Evolutionary conservation across 768 basidiomycete genomes (phyloP).

Genomic region (Leccinum subtestaceum): DNA sequence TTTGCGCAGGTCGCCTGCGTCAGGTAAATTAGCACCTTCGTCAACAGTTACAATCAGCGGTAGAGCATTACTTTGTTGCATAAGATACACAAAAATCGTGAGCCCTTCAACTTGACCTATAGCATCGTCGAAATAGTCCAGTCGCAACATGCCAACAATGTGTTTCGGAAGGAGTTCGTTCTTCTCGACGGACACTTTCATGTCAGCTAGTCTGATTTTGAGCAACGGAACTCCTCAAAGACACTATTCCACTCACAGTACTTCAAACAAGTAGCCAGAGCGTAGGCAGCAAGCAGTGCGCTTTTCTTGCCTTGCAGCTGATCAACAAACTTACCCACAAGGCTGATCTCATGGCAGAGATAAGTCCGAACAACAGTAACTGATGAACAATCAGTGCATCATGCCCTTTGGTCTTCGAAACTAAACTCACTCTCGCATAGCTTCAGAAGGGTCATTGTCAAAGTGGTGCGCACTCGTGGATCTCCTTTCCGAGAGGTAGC

Average conservation of each 20-base stretch:
- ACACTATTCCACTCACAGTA: constrained; percentile 5
- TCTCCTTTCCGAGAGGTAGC: background rate
- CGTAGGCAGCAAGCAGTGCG: constrained; percentile 23
- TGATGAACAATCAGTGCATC: constrained; percentile 7
- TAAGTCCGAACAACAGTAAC: constrained; percentile 1
- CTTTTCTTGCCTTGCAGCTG: constrained; percentile 17
- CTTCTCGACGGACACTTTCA: constrained; percentile 7
- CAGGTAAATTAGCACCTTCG: background rate
- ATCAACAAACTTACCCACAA: constrained; percentile 11
- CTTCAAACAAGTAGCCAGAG: constrained; percentile 16
- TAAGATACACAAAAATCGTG: constrained; percentile 21
- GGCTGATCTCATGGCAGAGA: constrained; percentile 1
- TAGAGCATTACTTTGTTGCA: constrained; percentile 13
- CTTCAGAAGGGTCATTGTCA: constrained; percentile 22
- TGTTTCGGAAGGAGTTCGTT: constrained; percentile 1
- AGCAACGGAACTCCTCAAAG: background rate
- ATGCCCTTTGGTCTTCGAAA: background rate
- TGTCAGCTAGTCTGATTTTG: constrained; percentile 9
- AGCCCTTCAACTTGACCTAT: constrained; percentile 24
- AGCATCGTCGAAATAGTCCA: constrained; percentile 25
- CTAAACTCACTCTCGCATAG: constrained; percentile 18
- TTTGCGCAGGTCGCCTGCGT: no score
- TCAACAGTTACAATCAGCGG: no score
- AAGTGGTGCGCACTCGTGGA: constrained; percentile 17
- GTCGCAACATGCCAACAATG: constrained; percentile 19